Evolutionary conservation across 371 early-diverging fungal genomes (phyloP).

Genomic region (Mortierella sp.): DNA sequence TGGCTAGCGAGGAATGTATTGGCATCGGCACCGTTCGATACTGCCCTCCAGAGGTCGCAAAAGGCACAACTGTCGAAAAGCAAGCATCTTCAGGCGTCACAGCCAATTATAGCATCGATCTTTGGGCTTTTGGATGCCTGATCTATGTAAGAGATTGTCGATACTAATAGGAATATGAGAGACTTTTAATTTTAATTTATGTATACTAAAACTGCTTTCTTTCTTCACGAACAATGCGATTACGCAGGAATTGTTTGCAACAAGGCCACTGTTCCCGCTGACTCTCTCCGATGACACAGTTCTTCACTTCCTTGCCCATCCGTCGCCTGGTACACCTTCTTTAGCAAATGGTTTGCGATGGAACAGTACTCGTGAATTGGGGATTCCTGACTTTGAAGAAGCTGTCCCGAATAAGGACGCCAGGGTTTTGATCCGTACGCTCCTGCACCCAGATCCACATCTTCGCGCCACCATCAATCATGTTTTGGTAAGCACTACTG

Average conservation of each 20-base stretch:
- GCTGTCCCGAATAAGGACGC: conserved; percentile 40
- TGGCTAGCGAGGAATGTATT: conserved; percentile 40
- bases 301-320: conserved; percentile 54
- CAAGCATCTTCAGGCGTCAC: conserved; percentile 37
- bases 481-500: conserved; percentile 21
- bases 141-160: conserved; percentile 33
- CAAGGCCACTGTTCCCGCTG: conserved; percentile 45
- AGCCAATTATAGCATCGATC: conserved; percentile 49
- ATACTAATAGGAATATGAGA: neutral
- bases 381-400: conserved; percentile 43
- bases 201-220: neutral
- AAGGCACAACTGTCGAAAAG: conserved; percentile 32
- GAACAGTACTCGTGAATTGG: conserved; percentile 26
- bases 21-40: conserved; percentile 40
- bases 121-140: conserved; percentile 56
- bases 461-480: conserved; percentile 43
- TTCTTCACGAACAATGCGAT: too few relatives aligned
- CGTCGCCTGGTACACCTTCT: conserved; percentile 34
- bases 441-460: conserved; percentile 39
- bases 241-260: conserved; percentile 47
- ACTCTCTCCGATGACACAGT: conserved; percentile 53
- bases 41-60: conserved; percentile 48
- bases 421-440: conserved; percentile 35
- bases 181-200: neutral
- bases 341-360: conserved; percentile 42